Conservation (phyloP, 768 basidiomycete species). For the Collybia nuda region DNA sequence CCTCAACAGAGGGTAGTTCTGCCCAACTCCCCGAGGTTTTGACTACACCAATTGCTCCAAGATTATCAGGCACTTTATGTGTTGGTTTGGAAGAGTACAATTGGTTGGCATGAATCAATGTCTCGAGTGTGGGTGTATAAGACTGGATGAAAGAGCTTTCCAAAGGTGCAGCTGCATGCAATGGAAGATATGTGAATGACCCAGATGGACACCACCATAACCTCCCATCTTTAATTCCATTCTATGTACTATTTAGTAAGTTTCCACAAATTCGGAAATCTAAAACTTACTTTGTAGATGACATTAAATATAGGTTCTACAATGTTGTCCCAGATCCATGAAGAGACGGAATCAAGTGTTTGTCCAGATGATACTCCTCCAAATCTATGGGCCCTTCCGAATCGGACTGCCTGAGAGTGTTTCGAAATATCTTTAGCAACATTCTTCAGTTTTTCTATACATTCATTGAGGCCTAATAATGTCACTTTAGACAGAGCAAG, state of each 20-base stretch:
- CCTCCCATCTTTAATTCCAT: background rate
- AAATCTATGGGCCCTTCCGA: too few relatives aligned
- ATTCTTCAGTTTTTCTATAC: background rate
- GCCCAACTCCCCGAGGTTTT: too few relatives aligned
- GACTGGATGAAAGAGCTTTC: background rate
- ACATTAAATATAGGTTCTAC: constrained; percentile 6
- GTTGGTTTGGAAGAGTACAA: constrained; percentile 7
- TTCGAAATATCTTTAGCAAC: background rate
- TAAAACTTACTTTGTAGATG: background rate
- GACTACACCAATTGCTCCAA: too few relatives aligned
- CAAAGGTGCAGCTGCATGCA: constrained; percentile 15
- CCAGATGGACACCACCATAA: constrained; percentile 19
- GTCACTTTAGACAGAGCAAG: constrained; percentile 10
- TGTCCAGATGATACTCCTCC: too few relatives aligned
- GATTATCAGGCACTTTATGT: constrained; percentile 5
- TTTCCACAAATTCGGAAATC: too few relatives aligned
- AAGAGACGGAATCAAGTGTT: too few relatives aligned
- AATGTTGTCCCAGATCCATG: constrained; percentile 18
- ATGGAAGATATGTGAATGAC: constrained; percentile 18
- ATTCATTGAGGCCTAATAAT: background rate
- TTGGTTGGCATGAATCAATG: constrained; percentile 6
- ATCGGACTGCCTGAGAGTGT: constrained; percentile 11
- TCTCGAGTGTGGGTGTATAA: constrained; percentile 7
- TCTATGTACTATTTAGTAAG: background rate
- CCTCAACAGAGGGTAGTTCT: too few relatives aligned